Evolutionary conservation across 2,329 filamentous ascomycete genomes (phyloP).

Genomic region (Colletotrichum endophyticum): DNA sequence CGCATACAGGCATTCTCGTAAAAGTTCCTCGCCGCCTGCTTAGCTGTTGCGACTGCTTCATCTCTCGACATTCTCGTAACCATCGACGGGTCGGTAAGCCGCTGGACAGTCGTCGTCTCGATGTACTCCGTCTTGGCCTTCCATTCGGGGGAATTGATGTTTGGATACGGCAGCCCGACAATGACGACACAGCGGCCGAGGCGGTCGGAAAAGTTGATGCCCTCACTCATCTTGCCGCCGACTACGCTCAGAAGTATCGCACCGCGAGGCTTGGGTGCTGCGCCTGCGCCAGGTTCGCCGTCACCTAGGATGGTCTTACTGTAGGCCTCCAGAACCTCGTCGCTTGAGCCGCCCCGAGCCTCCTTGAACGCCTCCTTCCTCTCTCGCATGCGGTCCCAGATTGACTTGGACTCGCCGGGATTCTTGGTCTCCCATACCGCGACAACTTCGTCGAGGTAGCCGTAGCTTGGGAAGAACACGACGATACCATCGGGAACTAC

Average conservation of each 20-base stretch:
- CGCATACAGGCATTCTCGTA: conserved; percentile 97
- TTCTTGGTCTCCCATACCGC: conserved; percentile 59
- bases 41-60: conserved; percentile 43
- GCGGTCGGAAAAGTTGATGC: conserved; percentile 95
- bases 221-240: conserved; percentile 93
- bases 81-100: conserved; percentile 34
- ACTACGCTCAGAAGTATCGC: conserved; percentile 89
- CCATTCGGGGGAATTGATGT: conserved; percentile 89
- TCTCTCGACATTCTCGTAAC: conserved; percentile 19
- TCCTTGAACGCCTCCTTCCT: conserved; percentile 70
- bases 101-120: conserved; percentile 60
- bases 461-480: conserved; percentile 94
- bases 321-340: conserved; percentile 78
- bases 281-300: neutral
- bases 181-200: conserved; percentile 90
- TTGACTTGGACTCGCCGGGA: conserved; percentile 33
- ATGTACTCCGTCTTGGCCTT: conserved; percentile 90
- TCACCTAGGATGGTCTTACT: conserved; percentile 66
- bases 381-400: conserved; percentile 63
- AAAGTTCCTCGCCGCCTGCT: conserved; percentile 73
- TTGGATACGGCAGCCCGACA: conserved; percentile 93
- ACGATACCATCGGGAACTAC: conserved; percentile 88
- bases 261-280: conserved; percentile 49
- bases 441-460: conserved; percentile 81
- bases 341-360: conserved; percentile 59